A percentile compares a stretch with the other conserved stretches of the same genome.
Conservation (phyloP, 768 basidiomycete species). For the Suillus subluteus region DNA sequence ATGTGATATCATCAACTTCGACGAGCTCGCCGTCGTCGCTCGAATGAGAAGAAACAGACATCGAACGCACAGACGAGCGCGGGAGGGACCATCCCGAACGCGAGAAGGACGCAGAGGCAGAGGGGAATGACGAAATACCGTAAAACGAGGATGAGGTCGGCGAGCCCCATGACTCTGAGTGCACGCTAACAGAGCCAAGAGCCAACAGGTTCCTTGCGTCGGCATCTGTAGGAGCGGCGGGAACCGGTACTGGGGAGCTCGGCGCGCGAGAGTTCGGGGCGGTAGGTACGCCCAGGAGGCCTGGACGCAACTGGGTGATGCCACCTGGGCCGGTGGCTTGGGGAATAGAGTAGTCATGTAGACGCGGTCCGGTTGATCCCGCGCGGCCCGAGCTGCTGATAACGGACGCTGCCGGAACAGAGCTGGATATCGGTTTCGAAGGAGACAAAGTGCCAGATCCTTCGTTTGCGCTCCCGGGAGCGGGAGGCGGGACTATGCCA, state of each 20-base stretch:
- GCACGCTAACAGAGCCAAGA: conserved; percentile 25
- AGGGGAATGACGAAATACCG: conserved; percentile 27
- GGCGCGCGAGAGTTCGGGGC: conserved; percentile 7
- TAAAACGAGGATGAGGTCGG: conserved; percentile 35
- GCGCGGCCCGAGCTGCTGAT: conserved; percentile 25
- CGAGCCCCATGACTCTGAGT: conserved; percentile 37
- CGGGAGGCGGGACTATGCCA: conserved; percentile 63
- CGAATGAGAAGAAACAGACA: conserved; percentile 41
- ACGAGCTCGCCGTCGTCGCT: conserved; percentile 40
- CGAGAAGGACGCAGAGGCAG: conserved; percentile 22
- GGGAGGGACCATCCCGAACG: conserved; percentile 56
- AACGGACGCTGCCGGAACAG: conserved; percentile 48
- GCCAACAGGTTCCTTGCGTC: conserved; percentile 34
- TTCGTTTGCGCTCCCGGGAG: conserved; percentile 26
- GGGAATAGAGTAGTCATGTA: conserved; percentile 68
- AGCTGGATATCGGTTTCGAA: conserved; percentile 48
- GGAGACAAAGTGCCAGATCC: conserved; percentile 16
- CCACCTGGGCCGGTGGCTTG: conserved; percentile 34
- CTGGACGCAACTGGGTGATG: conserved; percentile 64
- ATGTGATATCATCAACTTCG: conserved; percentile 23
- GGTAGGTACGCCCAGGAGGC: conserved; percentile 48
- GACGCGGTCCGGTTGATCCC: conserved; percentile 54
- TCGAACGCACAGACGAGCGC: conserved; percentile 51
- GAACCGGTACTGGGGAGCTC: conserved; percentile 38
- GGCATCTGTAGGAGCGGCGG: conserved; percentile 21